Percentiles rank a stretch among this genome's conserved stretches.
Evolutionary conservation across 257 asterid species (phyloP).

Genomic region (Plantago ovata): DNA sequence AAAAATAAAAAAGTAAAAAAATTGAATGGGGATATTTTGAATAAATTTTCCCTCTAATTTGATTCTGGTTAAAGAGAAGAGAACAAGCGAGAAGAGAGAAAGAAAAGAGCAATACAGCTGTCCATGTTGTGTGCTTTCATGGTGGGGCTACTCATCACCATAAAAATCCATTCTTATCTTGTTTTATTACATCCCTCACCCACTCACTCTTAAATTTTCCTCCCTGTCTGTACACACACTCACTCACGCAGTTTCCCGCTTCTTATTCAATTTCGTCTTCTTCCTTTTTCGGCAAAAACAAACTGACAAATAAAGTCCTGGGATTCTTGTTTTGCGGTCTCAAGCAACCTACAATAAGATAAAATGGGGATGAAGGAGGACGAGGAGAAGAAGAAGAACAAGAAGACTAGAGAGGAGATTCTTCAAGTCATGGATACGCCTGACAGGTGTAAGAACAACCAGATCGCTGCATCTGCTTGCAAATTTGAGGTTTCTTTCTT

Average conservation of each 20-base stretch:
- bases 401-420: constrained; percentile 20
- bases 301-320: constrained; percentile 22
- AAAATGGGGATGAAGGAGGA: constrained; percentile 25
- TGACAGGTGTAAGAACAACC: constrained; percentile 52
- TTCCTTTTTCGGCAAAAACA: constrained; percentile 28
- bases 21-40: too few species aligned
- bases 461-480: constrained; percentile 43
- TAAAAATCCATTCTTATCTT: too few species aligned
- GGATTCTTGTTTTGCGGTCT: not conserved
- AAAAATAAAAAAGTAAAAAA: too few species aligned
- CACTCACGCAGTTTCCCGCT: constrained; percentile 56
- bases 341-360: not conserved
- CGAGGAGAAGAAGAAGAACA: constrained; percentile 12
- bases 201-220: constrained; percentile 1
- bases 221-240: constrained; percentile 19
- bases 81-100: too few species aligned
- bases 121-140: too few species aligned
- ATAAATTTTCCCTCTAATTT: too few species aligned
- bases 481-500: constrained; percentile 61
- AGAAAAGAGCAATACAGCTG: too few species aligned
- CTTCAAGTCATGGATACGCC: constrained; percentile 80
- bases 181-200: too few species aligned
- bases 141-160: too few species aligned
- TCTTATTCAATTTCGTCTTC: constrained; percentile 32
- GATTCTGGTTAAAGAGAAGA: too few species aligned